phyloP scores from a whole-genome alignment of 2,329 filamentous ascomycete species.

The Nothophaeocryptopus gaeumannii region DNA sequence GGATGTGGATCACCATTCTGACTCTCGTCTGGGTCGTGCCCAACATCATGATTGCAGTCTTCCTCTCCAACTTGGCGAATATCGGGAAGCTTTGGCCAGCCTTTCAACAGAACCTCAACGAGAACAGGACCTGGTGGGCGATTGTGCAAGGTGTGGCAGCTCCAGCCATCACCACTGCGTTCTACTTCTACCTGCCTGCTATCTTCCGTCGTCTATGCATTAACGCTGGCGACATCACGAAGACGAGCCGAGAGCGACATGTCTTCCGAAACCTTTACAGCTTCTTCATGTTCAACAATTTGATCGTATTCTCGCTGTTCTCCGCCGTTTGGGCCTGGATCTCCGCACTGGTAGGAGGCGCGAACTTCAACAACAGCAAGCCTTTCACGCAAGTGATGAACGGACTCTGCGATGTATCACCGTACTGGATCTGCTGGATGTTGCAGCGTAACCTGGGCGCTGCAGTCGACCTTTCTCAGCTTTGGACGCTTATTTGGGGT shows the following conservation, averaged over 20 bases:
- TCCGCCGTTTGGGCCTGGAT: constrained; percentile 69
- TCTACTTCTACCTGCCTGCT: constrained; percentile 84
- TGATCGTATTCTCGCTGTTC: constrained; percentile 91
- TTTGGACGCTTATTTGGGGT: constrained; percentile 78
- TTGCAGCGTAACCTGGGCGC: constrained; percentile 90
- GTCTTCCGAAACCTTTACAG: constrained; percentile 86
- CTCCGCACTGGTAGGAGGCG: constrained; percentile 54
- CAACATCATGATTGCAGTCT: constrained; percentile 92
- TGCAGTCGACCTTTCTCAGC: constrained; percentile 86
- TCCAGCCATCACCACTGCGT: constrained; percentile 79
- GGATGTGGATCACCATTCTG: constrained; percentile 76
- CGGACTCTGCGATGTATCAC: constrained; percentile 76
- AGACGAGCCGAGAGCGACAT: constrained; percentile 87
- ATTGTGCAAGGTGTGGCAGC: constrained; percentile 88
- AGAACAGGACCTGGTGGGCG: constrained; percentile 70
- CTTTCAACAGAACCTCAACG: constrained; percentile 65
- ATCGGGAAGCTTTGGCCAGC: constrained; percentile 74
- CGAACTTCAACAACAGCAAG: constrained; percentile 59
- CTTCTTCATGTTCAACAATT: constrained; percentile 97
- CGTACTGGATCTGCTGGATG: constrained; percentile 93
- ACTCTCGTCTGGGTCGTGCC: constrained; percentile 86
- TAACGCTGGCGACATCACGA: constrained; percentile 81
- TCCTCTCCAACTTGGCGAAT: constrained; percentile 81
- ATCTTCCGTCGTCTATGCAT: constrained; percentile 86
- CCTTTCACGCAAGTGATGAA: constrained; percentile 64